Base-by-base conservation (phyloP, 2,329 filamentous ascomycete species). In the Monosporascus sp. region DNA sequence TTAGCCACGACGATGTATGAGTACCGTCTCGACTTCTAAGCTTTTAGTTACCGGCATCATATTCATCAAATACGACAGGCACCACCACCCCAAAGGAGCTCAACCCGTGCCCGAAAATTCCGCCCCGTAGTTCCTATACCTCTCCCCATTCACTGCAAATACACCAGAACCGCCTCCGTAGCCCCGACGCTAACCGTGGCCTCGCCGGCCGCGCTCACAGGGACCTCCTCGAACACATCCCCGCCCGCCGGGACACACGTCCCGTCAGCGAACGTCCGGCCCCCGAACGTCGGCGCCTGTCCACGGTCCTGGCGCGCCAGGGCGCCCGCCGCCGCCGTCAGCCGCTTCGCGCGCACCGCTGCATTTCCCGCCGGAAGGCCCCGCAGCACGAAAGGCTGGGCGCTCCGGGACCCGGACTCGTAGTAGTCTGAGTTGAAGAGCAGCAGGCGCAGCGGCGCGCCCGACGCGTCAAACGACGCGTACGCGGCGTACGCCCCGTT, bases 111-210 rank as follows among this genome's bases (percentile, higher is more conserved):
- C 9, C 9, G 31, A 34, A 34, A 34, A 34, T 14, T 34, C 31
- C 31, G 9, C 31, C 31, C 31, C 4, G 4, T 14, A 22, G 14
- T 14, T 6, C 42, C 25, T 14, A 14, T 44, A 20, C 5, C 11
- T n/a, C 42, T n/a, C 42, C 14, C 24, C 24, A 46, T 47, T 50
- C 42, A 65, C 56, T 74, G 58, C 48, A 80, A 54, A 62, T 78
- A 76, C 24, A 80, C 68, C 47, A 80, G 52, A 51, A 80, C 60
- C 5, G 75, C 77, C 60, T 81, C 77, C 6, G 72, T 73, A 6
- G 75, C 77, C 20, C 62, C 64, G 22, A 80, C 52, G 1, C 64
- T 67, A 50, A 77, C 73, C 0, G 68, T 74, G 1, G 66, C 72
- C 42, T 67, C 60, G 1, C 73, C 73, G n/a, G 60, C 62, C 15